These are phyloP conservation scores for Pythium grandisporangium DNA, from an alignment of 352 stramenopile species.

Conservation along the genomic window DNA sequence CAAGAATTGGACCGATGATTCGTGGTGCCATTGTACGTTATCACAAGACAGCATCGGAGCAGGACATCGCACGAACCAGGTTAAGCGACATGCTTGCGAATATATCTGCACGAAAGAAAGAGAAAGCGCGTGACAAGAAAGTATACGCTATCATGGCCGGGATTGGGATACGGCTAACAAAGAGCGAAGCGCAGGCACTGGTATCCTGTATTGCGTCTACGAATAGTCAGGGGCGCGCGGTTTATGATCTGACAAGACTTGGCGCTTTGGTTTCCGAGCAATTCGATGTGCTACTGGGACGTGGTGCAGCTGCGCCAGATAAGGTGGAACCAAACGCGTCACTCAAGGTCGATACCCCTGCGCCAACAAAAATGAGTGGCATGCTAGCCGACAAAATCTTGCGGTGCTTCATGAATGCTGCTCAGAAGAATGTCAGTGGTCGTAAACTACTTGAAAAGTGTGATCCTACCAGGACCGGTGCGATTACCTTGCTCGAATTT, in stretches of 20 bases:
- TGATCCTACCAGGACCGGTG: constrained; percentile 35
- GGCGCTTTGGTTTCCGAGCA: constrained; percentile 4
- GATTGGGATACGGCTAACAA: constrained; percentile 30
- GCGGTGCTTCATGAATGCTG: constrained; percentile 45
- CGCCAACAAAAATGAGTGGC: constrained; percentile 10
- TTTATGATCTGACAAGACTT: constrained; percentile 22
- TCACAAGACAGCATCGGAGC: constrained; percentile 22
- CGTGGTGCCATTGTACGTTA: constrained; percentile 23
- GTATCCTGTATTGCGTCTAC: constrained; percentile 22
- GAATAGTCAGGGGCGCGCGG: constrained; percentile 15
- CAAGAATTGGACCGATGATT: constrained; percentile 17
- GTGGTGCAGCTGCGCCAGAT: too few relatives aligned
- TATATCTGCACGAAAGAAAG: constrained; percentile 13
- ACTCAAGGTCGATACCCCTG: not conserved
- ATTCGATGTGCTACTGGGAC: constrained; percentile 3
- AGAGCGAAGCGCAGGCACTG: constrained; percentile 37
- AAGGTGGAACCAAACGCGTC: not conserved
- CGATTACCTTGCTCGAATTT: constrained; percentile 56
- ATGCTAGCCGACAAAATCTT: constrained; percentile 56
- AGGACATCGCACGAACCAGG: constrained; percentile 22
- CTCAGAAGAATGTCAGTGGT: constrained; percentile 69
- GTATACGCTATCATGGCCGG: constrained; percentile 50
- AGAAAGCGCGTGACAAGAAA: constrained; percentile 35
- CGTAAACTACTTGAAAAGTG: constrained; percentile 66
- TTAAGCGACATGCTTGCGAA: constrained; percentile 7